phyloP scores from a whole-genome alignment of 352 stramenopile genomes.

The Vaucheria bursata region DNA sequence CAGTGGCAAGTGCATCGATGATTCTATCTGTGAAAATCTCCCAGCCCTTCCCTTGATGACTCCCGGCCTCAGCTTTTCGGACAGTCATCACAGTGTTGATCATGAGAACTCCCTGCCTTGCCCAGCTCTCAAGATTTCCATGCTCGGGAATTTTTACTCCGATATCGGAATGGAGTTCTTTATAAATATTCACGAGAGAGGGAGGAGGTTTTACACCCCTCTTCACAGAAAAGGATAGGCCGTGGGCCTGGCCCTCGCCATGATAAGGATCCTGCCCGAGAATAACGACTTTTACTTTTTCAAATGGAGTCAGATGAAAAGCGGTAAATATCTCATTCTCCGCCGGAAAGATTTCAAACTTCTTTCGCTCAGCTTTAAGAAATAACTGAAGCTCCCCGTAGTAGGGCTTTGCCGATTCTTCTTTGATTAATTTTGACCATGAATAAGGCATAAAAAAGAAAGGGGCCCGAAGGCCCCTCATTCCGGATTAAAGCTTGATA shows the following conservation, averaged over 20 bases:
- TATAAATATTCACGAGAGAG: constrained; percentile 95
- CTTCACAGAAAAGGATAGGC: constrained; percentile 73
- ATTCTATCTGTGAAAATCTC: neutral
- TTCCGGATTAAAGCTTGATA: too few relatives aligned
- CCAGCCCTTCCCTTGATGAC: neutral
- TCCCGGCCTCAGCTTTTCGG: constrained; percentile 10
- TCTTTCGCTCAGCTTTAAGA: too few relatives aligned
- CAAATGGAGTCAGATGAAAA: neutral
- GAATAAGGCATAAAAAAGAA: too few relatives aligned
- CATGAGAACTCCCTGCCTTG: constrained; percentile 77
- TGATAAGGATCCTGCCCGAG: constrained; percentile 57
- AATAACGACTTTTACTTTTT: constrained; percentile 35
- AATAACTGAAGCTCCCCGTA: too few relatives aligned
- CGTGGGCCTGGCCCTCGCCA: constrained; percentile 63
- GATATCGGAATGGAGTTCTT: constrained; percentile 71
- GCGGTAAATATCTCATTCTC: neutral
- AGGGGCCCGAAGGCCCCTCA: too few relatives aligned
- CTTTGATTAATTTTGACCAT: too few relatives aligned
- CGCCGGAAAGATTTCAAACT: neutral
- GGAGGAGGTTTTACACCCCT: constrained; percentile 75
- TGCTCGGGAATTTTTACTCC: constrained; percentile 55
- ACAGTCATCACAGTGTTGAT: constrained; percentile 97
- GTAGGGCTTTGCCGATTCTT: too few relatives aligned
- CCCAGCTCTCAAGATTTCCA: constrained; percentile 19
- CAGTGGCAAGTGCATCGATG: constrained; percentile 71